Evolutionary conservation across 78 protist species (phyloP), one percentile per base, ranked within the genome.

Genomic region (Guillardia theta): DNA sequence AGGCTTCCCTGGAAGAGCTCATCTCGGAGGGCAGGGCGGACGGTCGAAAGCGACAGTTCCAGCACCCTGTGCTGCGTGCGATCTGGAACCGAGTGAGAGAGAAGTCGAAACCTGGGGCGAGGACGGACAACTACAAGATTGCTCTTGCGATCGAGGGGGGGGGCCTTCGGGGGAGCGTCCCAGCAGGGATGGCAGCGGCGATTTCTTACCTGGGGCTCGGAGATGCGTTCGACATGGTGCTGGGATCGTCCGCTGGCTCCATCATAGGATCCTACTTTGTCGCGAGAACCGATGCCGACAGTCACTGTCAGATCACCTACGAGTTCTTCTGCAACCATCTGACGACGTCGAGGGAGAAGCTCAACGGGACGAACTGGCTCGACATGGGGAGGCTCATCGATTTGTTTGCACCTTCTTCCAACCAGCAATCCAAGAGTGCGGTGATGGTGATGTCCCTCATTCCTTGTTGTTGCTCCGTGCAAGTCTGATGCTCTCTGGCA

Each of bases 31-130:
- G 83, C 36, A 36, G 83, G 46, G 83, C 45, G 12, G 83, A 70
- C 83, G 83, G 83, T 4, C 9, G 83, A 24, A 43, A 70, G 83
- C 83, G 83, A 43, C 83, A 70, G 41, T 6, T 70, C n/a, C 83
- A 70, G 83, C 83, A 70, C 36, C 83, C 83, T 10, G 83, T 70
- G 83, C 83, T 70, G 45, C 83, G 83, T 3, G 83, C 83, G 83
- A 70, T 70, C 41, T 70, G 83, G 83, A 1, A 70, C 46, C 83
- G 83, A 12, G 41, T 33, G 41, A 12, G 41, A 22, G 33, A 24
- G 83, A 33, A 33, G 4, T 70, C 83, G 45, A 70, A 70, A 24
- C 83, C 83, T 1, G 83, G 83, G 45, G 36, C 9, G 83, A 36
- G 83, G n/a, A 33, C 9, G 1, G 83, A 70, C 41, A 33, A 33